Percentiles rank a stretch among this genome's conserved stretches.
phyloP scores from a whole-genome alignment of 2,329 filamentous ascomycete genomes.

The Fusarium sp. region DNA sequence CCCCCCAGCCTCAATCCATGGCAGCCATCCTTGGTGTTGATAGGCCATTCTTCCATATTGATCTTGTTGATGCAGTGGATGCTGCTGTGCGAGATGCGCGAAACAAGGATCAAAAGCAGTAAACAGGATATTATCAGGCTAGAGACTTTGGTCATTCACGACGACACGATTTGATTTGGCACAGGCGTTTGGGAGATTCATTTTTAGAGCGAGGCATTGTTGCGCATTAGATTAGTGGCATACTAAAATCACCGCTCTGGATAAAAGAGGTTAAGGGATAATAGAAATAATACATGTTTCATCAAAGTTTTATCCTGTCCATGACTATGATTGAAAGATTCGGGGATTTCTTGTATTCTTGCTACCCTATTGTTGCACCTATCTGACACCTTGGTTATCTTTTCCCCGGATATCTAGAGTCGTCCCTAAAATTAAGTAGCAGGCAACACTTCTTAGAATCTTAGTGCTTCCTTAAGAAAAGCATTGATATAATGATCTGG shows the following conservation, averaged over 20 bases:
- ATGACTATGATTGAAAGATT: not conserved
- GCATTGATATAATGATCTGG: not conserved
- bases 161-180: slow-evolving; percentile 9
- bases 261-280: not conserved
- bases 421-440: not conserved
- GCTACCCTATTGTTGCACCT: not conserved
- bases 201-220: not conserved
- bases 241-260: not conserved
- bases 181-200: slow-evolving; percentile 12
- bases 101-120: slow-evolving; percentile 34
- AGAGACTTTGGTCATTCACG: not conserved
- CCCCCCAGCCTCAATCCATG: not conserved
- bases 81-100: slow-evolving; percentile 48
- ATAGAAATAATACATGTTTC: not conserved
- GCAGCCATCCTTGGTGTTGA: slow-evolving; percentile 55
- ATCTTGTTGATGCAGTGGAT: slow-evolving; percentile 58
- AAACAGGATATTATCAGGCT: not conserved
- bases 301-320: not conserved
- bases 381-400: not conserved
- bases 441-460: not conserved
- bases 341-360: not conserved
- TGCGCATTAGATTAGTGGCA: not conserved
- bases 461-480: not conserved
- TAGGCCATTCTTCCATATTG: slow-evolving; percentile 61
- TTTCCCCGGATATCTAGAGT: not conserved